Percentiles rank a stretch among this genome's conserved stretches.
Conservation (phyloP, 371 early-diverging fungal species). For the Basidiobolus heterosporus region DNA sequence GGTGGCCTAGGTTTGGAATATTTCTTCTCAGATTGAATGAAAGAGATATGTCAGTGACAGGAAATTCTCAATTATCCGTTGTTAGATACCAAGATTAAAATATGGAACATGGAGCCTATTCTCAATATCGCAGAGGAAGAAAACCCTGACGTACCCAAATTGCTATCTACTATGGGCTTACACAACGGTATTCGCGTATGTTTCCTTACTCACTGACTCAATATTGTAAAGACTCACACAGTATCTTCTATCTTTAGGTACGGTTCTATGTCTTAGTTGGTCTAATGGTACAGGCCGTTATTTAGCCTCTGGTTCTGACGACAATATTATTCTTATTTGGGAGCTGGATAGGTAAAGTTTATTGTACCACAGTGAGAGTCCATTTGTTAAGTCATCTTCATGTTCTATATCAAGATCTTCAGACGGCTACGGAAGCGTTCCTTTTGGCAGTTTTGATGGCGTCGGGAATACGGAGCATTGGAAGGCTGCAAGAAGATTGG, state of each 20-base stretch:
- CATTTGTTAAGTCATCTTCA: background rate
- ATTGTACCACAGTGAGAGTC: background rate
- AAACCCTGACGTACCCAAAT: constrained; percentile 34
- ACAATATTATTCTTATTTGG: constrained; percentile 83
- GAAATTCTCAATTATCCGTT: background rate
- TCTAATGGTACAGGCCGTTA: constrained; percentile 49
- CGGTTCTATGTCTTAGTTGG: constrained; percentile 63
- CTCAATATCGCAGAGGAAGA: constrained; percentile 28
- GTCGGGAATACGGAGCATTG: constrained; percentile 52
- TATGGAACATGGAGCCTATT: constrained; percentile 64
- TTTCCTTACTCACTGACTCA: background rate
- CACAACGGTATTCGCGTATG: constrained; percentile 50
- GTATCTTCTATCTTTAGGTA: no score
- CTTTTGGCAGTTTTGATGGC: constrained; percentile 34
- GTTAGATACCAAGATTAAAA: constrained; percentile 60
- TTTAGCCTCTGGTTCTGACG: constrained; percentile 82
- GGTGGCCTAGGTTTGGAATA: constrained; percentile 67
- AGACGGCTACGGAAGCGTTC: constrained; percentile 20
- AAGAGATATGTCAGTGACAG: no score
- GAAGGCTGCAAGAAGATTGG: constrained; percentile 59
- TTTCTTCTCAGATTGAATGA: no score
- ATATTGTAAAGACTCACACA: background rate
- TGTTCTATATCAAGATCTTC: constrained; percentile 10
- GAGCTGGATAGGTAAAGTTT: constrained; percentile 39
- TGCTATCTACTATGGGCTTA: constrained; percentile 60